phyloP scores from a whole-genome alignment of 1,284 basidiomycete genomes.

The Moniliella sp. region DNA sequence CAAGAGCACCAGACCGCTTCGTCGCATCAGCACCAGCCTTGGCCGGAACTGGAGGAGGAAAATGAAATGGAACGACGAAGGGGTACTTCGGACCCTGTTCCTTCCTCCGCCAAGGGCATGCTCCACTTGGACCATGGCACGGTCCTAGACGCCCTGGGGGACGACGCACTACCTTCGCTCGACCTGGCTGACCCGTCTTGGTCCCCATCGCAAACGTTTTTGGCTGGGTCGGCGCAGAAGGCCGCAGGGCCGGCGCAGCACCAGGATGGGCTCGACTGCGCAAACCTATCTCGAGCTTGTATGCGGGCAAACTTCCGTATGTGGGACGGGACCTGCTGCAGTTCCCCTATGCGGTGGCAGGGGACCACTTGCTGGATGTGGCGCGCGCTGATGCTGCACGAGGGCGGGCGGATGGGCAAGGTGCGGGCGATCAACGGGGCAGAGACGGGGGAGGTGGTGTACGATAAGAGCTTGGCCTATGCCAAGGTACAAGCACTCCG shows the following conservation, averaged over 20 bases:
- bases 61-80: slow-evolving; percentile 1
- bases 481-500: slow-evolving; percentile 25
- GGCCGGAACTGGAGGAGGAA: not conserved
- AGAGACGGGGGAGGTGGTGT: slow-evolving; percentile 16
- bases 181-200: not conserved
- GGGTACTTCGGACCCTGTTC: too few species aligned
- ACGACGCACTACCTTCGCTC: not conserved
- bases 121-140: slow-evolving; percentile 8
- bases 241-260: not conserved
- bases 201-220: not conserved
- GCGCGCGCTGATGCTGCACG: slow-evolving; percentile 15
- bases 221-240: not conserved
- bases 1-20: too few species aligned
- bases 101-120: not conserved
- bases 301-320: slow-evolving; percentile 27
- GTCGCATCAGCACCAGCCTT: too few species aligned
- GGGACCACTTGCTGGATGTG: slow-evolving; percentile 21
- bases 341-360: slow-evolving; percentile 22
- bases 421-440: slow-evolving; percentile 13
- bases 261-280: slow-evolving; percentile 12
- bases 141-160: slow-evolving; percentile 10
- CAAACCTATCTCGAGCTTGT: slow-evolving; percentile 15
- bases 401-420: slow-evolving; percentile 14
- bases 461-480: slow-evolving; percentile 15
- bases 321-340: slow-evolving; percentile 26